These are phyloP conservation scores for Calendula officinalis DNA, from an alignment of 129 eudicot genomes.

Conservation along the genomic window DNA sequence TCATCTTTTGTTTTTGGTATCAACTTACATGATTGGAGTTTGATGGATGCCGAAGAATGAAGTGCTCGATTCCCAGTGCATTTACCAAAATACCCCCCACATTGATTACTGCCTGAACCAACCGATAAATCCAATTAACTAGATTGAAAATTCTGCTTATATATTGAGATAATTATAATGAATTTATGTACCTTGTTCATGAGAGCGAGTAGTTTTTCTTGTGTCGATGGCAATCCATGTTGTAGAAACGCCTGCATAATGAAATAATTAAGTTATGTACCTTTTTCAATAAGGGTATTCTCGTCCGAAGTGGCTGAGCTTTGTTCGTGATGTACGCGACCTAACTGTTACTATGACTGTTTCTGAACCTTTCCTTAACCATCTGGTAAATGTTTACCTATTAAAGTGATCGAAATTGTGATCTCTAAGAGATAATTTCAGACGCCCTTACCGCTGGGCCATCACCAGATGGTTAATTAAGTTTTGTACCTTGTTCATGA, in stretches of 20 bases:
- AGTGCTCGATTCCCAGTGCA: slow-evolving; percentile 82
- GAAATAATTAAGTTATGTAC: background rate
- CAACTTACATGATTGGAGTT: slow-evolving; percentile 60
- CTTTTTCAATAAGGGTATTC: too few species aligned
- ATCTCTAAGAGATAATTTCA: too few species aligned
- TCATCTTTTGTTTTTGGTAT: too few species aligned
- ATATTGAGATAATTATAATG: background rate
- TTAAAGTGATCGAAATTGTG: too few species aligned
- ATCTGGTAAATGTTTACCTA: too few species aligned
- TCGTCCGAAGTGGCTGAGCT: too few species aligned
- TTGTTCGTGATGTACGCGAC: too few species aligned
- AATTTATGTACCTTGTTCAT: slow-evolving; percentile 65
- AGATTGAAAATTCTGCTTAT: background rate
- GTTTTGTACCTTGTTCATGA: background rate
- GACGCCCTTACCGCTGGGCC: too few species aligned
- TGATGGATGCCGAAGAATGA: slow-evolving; percentile 74
- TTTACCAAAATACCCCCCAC: slow-evolving; percentile 88
- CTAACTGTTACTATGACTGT: too few species aligned
- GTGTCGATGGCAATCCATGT: slow-evolving; percentile 86
- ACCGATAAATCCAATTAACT: background rate
- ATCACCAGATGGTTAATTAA: background rate
- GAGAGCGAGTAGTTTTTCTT: slow-evolving; percentile 60
- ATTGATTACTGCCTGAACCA: slow-evolving; percentile 69
- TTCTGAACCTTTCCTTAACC: too few species aligned
- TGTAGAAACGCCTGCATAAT: slow-evolving; percentile 70